A percentile compares a stretch with the other conserved stretches of the same genome.
phyloP scores from a whole-genome alignment of 106 monocot species.

The Cymbidium sinense region DNA sequence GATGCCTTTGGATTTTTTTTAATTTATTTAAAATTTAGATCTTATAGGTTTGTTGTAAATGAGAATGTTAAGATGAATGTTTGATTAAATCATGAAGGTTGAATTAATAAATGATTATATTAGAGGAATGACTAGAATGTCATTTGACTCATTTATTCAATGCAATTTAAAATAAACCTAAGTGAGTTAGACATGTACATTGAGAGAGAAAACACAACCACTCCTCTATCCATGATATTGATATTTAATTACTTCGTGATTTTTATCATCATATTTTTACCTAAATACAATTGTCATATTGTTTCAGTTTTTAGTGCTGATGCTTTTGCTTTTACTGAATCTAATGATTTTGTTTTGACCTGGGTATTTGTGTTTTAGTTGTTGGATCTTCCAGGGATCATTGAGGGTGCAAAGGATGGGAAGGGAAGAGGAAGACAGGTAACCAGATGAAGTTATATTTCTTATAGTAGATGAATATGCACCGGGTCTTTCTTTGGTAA shows the following conservation, averaged over 20 bases:
- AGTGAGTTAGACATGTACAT: background rate
- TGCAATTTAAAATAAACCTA: background rate
- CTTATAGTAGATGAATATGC: background rate
- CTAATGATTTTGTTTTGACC: conserved; percentile 4
- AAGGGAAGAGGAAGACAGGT: conserved; percentile 99
- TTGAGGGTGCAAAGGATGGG: conserved; percentile 99
- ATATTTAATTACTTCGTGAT: background rate
- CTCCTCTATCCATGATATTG: too few species aligned
- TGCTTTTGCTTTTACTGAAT: background rate
- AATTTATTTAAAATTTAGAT: too few species aligned
- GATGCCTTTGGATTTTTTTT: too few species aligned
- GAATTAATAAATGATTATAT: background rate
- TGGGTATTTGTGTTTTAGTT: conserved; percentile 42
- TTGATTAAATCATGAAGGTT: too few species aligned
- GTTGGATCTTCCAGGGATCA: conserved; percentile 96
- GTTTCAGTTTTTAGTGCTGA: background rate
- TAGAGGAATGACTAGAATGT: background rate
- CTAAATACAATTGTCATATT: too few species aligned
- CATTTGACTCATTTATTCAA: background rate
- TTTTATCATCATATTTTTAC: background rate
- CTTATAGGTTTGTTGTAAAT: too few species aligned
- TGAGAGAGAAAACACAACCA: background rate
- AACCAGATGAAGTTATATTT: conserved; percentile 6
- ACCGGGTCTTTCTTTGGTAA: background rate
- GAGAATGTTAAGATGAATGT: too few species aligned